phyloP scores from a whole-genome alignment of 768 basidiomycete genomes.

The Podaxis sp. region DNA sequence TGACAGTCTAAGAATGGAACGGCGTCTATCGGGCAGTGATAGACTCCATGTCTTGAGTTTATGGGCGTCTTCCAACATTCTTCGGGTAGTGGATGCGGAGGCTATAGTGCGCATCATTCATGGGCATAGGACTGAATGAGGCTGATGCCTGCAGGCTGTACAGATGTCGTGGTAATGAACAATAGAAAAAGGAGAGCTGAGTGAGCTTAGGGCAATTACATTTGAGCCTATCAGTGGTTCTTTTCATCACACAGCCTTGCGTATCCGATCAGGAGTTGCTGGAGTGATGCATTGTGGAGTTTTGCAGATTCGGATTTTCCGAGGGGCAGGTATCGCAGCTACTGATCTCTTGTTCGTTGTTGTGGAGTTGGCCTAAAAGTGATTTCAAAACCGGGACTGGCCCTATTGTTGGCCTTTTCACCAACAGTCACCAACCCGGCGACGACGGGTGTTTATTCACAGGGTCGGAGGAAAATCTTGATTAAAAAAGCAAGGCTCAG shows the following conservation, averaged over 20 bases:
- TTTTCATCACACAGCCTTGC: background rate
- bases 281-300: background rate
- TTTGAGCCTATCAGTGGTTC: background rate
- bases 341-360: background rate
- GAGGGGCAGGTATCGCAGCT: too few species aligned
- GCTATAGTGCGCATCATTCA: background rate
- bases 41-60: background rate
- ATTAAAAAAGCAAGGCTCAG: background rate
- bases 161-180: background rate
- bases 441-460: slow-evolving; percentile 5
- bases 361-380: background rate
- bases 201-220: background rate
- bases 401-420: background rate
- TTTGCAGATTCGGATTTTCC: background rate
- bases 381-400: background rate
- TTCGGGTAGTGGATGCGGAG: background rate
- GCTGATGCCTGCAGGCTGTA: background rate
- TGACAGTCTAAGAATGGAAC: background rate
- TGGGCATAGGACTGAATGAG: background rate
- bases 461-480: slow-evolving; percentile 5
- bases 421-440: background rate
- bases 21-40: background rate
- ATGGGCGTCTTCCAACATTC: background rate
- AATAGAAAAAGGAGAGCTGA: background rate
- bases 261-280: background rate